Percentiles rank a stretch among this genome's conserved stretches.
These are phyloP conservation scores for Sutorius australiensis DNA, from an alignment of 768 basidiomycete species.

Conservation along the genomic window DNA sequence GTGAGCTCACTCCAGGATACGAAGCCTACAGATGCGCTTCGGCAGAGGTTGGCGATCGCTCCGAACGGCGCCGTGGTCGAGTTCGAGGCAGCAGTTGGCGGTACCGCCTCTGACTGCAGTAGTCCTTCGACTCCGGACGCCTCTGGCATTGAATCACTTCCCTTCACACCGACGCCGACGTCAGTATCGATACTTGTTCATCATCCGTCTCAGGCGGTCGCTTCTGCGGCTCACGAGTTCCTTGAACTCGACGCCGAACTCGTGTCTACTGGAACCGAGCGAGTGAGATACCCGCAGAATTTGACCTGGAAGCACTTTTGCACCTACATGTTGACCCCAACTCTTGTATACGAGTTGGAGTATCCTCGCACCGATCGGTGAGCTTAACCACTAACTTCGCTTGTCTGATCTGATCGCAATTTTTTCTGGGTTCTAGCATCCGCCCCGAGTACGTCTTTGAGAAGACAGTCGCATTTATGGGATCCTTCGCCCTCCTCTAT, in stretches of 20 bases:
- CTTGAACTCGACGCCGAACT: conserved; percentile 76
- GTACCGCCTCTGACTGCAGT: background rate
- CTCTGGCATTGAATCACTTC: conserved; percentile 7
- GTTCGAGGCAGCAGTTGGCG: conserved; percentile 1
- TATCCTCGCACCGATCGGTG: conserved; percentile 88
- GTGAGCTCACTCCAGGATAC: conserved; percentile 50
- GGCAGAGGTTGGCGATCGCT: conserved; percentile 52
- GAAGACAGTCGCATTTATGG: conserved; percentile 82
- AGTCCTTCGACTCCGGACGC: conserved; percentile 1
- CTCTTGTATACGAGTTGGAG: conserved; percentile 93
- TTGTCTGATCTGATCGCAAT: background rate
- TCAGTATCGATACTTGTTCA: conserved; percentile 49
- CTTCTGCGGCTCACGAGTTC: conserved; percentile 69
- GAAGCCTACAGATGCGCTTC: conserved; percentile 48
- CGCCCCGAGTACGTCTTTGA: conserved; percentile 53
- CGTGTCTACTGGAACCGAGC: conserved; percentile 60
- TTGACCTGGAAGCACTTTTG: conserved; percentile 78
- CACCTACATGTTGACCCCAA: conserved; percentile 84
- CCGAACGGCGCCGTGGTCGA: conserved; percentile 2
- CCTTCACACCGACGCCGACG: conserved; percentile 13
- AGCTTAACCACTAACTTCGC: conserved; percentile 18
- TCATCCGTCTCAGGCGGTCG: conserved; percentile 64
- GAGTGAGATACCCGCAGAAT: conserved; percentile 80
- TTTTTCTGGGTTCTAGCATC: conserved; percentile 17
- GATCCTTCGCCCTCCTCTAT: conserved; percentile 92